A percentile compares a stretch with the other conserved stretches of the same genome.
phyloP scores from a whole-genome alignment of 495 filamentous ascomycete species.

The Neurospora terricola region DNA sequence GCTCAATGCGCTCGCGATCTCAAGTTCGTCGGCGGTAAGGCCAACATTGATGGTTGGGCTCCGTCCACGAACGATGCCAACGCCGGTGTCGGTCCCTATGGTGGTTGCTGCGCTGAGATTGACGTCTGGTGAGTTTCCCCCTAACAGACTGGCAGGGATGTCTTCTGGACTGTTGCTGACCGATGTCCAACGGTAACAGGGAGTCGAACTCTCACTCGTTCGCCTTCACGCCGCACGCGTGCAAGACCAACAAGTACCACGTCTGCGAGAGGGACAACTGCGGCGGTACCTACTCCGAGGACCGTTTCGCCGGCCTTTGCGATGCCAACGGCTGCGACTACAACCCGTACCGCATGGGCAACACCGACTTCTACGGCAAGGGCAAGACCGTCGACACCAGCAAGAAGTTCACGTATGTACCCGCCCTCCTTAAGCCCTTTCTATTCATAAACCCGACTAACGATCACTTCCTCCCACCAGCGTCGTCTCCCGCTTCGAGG shows the following conservation, averaged over 20 bases:
- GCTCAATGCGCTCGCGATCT: slow-evolving; percentile 46
- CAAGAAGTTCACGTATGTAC: slow-evolving; percentile 50
- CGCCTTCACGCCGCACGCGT: slow-evolving; percentile 59
- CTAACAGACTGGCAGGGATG: no score
- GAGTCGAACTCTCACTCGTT: slow-evolving; percentile 57
- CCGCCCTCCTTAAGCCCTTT: no score
- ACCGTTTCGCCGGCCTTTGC: slow-evolving; percentile 50
- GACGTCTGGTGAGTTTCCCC: slow-evolving; percentile 40
- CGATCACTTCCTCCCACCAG: neutral
- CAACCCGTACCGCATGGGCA: slow-evolving; percentile 65
- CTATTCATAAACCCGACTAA: no score
- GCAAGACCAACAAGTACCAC: slow-evolving; percentile 47
- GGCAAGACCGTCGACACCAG: slow-evolving; percentile 54
- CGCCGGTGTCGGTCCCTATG: slow-evolving; percentile 28
- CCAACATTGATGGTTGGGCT: slow-evolving; percentile 44
- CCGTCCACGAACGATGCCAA: slow-evolving; percentile 43
- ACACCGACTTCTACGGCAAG: slow-evolving; percentile 52
- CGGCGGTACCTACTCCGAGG: slow-evolving; percentile 43
- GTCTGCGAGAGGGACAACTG: slow-evolving; percentile 43
- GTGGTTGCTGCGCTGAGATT: slow-evolving; percentile 68
- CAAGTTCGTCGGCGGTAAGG: slow-evolving; percentile 45
- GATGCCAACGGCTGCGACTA: slow-evolving; percentile 69
- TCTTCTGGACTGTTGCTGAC: neutral
- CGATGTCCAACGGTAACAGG: no score
- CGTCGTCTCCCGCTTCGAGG: slow-evolving; percentile 59